Base-by-base conservation (phyloP, 768 basidiomycete genomes). In the Mycena maculata region DNA sequence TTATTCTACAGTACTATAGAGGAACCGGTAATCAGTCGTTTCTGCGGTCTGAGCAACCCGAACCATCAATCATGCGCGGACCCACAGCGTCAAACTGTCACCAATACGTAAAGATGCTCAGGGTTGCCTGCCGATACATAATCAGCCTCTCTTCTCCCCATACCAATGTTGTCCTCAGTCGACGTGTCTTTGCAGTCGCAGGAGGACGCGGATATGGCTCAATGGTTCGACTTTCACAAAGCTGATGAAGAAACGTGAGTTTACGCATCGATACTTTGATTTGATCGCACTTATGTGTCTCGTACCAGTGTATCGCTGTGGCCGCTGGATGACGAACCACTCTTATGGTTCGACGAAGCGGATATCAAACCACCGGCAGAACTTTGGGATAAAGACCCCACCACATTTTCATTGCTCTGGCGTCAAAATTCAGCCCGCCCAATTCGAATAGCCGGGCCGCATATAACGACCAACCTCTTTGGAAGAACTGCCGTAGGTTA, bases 11-110 rank as follows among this genome's bases (percentile, higher is more conserved):
- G 6, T 36, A 36, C 33, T 6, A 36, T 36, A 13, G 33, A 36
- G 33, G 33, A 36, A 36, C 13, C 13, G 33, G 33, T 6, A 36
- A 7, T 7, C 13, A 36, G 6, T 36, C 8, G 6, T 6, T 36
- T 13, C 33, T 36, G 6, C 33, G 33, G 33, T 42, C 16, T n/a
- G 11, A 18, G 11, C 1, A 33, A 20, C 15, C 2, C 30, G 22
- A 31, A 33, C 16, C 45, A 33, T 31, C 30, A 6, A 31, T 63
- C 45, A 63, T 55, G 49, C 39, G 30, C 20, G 62, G 62, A 63
- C 65, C 65, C 65, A 67, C 65, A 67, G 30, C 20, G 47, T 30
- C 65, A 67, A 61, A 61, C 50, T 15, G 18, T 55, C n/a, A 31
- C 39, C 16, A 60, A 58, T 22, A n/a, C n/a, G n/a, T n/a, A 44